phyloP scores from a whole-genome alignment of 2,329 filamentous ascomycete species.

The Penicillium sp. region DNA sequence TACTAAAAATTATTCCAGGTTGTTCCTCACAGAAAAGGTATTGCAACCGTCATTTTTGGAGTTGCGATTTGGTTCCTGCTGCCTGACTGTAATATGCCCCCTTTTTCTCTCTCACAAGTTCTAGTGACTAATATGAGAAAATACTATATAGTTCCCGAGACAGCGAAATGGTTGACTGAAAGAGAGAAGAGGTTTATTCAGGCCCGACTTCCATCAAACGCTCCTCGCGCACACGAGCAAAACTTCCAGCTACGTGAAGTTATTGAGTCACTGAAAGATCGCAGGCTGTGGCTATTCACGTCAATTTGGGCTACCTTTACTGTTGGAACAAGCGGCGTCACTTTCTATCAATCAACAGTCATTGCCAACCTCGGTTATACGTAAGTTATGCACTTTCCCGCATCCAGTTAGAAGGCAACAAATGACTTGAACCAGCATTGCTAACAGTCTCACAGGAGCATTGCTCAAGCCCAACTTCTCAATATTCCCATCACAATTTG shows the following conservation, averaged over 20 bases:
- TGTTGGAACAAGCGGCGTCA: conserved; percentile 46
- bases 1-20: conserved; percentile 10
- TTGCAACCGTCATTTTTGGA: conserved; percentile 23
- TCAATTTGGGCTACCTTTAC: conserved; percentile 49
- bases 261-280: conserved; percentile 39
- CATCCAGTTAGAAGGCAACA: neutral
- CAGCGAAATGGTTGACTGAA: conserved; percentile 47
- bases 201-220: conserved; percentile 45
- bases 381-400: conserved; percentile 21
- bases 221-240: conserved; percentile 41
- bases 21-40: conserved; percentile 25
- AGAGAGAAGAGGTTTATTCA: conserved; percentile 51
- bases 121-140: neutral
- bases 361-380: conserved; percentile 46
- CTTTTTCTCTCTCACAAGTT: neutral
- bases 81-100: conserved; percentile 47
- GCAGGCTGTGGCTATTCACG: conserved; percentile 47
- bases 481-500: conserved; percentile 50
- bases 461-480: conserved; percentile 50
- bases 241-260: conserved; percentile 45
- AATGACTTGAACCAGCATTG: neutral
- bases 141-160: conserved; percentile 38
- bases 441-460: conserved; percentile 31
- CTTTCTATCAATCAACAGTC: conserved; percentile 45
- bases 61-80: conserved; percentile 35